Base-by-base conservation (phyloP, 352 stramenopile genomes). In the Globisporangium megalacanthum region DNA sequence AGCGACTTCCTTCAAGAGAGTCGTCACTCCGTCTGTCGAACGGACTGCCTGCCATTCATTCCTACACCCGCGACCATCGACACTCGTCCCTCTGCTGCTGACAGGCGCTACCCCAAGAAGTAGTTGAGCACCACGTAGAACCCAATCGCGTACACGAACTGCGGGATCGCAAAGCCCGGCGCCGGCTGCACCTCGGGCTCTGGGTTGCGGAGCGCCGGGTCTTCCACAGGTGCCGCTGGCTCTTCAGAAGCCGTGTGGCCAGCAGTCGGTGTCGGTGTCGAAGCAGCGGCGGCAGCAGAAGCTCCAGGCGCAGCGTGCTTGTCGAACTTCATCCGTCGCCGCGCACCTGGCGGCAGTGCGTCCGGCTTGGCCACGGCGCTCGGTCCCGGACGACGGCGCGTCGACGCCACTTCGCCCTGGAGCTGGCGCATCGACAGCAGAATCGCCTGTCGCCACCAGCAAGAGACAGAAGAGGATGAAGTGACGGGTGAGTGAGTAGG, bases 111-210 rank as follows among this genome's bases (percentile, higher is more conserved):
- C 22, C 60, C 52, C 54, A 88, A 78, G 46, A 92, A 69, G 67
- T 92, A 89, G 62, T 86, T 89, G 49, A 88, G 51, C 39, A 64
- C 69, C 58, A 90, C 66, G 63, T 86, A 92, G 52, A 88, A 77
- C 49, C 61, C 76, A 51, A 92, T 68, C 19, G 69, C 72, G 72
- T 87, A 92, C 31, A 81, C 79, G 61, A 86, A 89, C 29, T 61
- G 45, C 10, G 82, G 82, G 52, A 92, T 87, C 48, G 69, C 64
- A 33, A 88, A 73, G 22, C 42, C 54, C 25, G 68, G 65, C 9
- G 72, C 60, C 44, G 70, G 64, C 57, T 89, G 72, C 48, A 92
- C 80, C 19, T 70, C 60, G 3, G 82, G 70, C 50, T 70, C 56
- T 0, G 79, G 82, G 20, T 69, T 65, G 46, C 69, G 70, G 22